Evolutionary conservation across 2,329 filamentous ascomycete species (phyloP).

Genomic region (Exophiala lecanii-corni): DNA sequence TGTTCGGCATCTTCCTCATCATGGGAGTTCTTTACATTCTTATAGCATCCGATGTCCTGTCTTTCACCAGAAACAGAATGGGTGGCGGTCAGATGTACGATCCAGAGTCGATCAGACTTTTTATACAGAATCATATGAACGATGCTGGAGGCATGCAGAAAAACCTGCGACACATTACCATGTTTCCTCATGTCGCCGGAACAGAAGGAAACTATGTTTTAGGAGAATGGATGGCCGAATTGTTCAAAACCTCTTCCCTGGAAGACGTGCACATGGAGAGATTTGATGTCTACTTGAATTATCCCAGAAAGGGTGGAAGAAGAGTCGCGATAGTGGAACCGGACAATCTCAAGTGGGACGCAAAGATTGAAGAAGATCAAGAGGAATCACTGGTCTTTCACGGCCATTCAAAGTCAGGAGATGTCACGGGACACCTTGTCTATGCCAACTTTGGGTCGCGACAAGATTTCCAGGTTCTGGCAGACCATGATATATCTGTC

Average conservation of each 20-base stretch:
- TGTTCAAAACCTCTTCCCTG: constrained; percentile 67
- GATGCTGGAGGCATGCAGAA: constrained; percentile 60
- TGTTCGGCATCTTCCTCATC: constrained; percentile 71
- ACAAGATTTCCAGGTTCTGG: constrained; percentile 72
- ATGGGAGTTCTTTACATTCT: constrained; percentile 75
- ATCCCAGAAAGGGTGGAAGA: constrained; percentile 71
- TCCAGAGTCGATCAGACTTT: constrained; percentile 72
- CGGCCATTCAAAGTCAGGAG: constrained; percentile 79
- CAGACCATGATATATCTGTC: constrained; percentile 66
- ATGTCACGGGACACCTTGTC: constrained; percentile 78
- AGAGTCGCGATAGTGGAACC: constrained; percentile 73
- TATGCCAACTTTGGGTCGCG: constrained; percentile 90
- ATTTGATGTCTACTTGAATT: constrained; percentile 89
- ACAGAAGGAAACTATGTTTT: constrained; percentile 86
- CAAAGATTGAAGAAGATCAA: constrained; percentile 75
- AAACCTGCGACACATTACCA: constrained; percentile 71
- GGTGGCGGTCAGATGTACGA: constrained; percentile 69
- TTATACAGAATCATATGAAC: constrained; percentile 70
- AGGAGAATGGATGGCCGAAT: constrained; percentile 75
- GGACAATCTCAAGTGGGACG: constrained; percentile 68
- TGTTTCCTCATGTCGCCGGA: constrained; percentile 87
- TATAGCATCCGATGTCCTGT: constrained; percentile 80
- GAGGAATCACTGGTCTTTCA: constrained; percentile 78
- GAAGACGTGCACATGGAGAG: constrained; percentile 73
- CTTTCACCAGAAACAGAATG: constrained; percentile 56